Evolutionary conservation across 106 monocot genomes (phyloP), one percentile per base, ranked within the genome.

Genomic region (Allium fistulosum): DNA sequence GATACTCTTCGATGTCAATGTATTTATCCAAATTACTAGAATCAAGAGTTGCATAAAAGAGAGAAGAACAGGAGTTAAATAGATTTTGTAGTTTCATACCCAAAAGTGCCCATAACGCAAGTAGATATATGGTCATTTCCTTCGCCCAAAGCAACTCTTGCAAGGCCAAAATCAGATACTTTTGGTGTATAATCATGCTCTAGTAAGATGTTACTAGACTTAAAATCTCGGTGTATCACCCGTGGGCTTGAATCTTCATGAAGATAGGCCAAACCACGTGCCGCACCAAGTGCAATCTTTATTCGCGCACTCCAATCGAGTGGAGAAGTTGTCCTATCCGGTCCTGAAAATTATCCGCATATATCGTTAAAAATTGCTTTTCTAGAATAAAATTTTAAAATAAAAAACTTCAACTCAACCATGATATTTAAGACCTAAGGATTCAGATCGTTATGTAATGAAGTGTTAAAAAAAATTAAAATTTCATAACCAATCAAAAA

Each of bases 21-120:
- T 37, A 37, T 37, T 37, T 37, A 37, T 37, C 37, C 37, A 37
- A 37, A 37, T 37, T 5, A 5, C 37, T 37, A 37, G 37, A 37
- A 37, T 2, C 4, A 37, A 5, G 37, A 37, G 37, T 37, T 22
- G 22, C 22, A 22, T 22, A 22, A 22, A 22, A 22, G 22, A 22
- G 17, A 66, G 11, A 9, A 48, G 28, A 72, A 61, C 2, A 0
- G 0, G 37, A 37, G 37, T 4, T 37, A 37, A 37, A 37, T 5
- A 37, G 5, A 37, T 4, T 37, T 37, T 37, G 37, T 4, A 37
- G 2, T 37, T 37, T 37, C 2, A 5, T 91, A 95, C 95, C 95
- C 95, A 62, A 95, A 95, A 69, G 95, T 95, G 49, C 95, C 95
- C 95, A 95, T 91, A 18, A 95, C 95, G 52, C 95, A 81, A 2